Evolutionary conservation across 805 yeast species (phyloP), one percentile per base, ranked within the genome.

Genomic region (Candida broadrunensis): DNA sequence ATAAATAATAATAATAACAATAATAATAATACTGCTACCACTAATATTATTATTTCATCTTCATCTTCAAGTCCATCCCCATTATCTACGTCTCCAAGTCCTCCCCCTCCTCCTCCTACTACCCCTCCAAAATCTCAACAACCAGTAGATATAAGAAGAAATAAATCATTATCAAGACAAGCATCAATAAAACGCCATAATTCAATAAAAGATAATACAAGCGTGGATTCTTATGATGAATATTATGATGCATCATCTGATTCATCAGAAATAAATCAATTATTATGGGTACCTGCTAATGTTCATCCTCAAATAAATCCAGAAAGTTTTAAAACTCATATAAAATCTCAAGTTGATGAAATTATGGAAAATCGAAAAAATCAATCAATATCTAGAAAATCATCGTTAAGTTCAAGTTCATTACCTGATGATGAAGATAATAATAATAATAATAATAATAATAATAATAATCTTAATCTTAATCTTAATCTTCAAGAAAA

Each of bases 271-370:
- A 29, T 29, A 8, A 29, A 11, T 29, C 32, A 29, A 15, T 63
- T 86, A 24, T 67, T 91, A 39, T 91, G 99, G 99, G 97, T 93
- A 1, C 98, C 98, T 0, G 99, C 98, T 2, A 81, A 80, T 47
- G 73, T 88, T 29, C 99, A 93, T 59, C 98, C 98, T 1, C 91
- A 86, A 52, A 77, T 91, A n/a, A 90, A 95, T 19, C 98, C 98
- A 2, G 95, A 87, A 53, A 88, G 86, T 52, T 85, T 81, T 64
- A 70, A 81, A 48, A 76, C 74, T 48, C 85, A 84, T 55, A 81
- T 85, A 34, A 82, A 82, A 43, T 60, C 66, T 20, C 72, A 78
- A n/a, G 80, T 77, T 3, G 74, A 72, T 44, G 80, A 76, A 46
- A 58, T 77, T 25, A 61, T 75, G 45, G 71, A 73, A 39, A 49